Conservation (phyloP, 108 stramenopile species). For the Asterionellopsis glacialis region DNA sequence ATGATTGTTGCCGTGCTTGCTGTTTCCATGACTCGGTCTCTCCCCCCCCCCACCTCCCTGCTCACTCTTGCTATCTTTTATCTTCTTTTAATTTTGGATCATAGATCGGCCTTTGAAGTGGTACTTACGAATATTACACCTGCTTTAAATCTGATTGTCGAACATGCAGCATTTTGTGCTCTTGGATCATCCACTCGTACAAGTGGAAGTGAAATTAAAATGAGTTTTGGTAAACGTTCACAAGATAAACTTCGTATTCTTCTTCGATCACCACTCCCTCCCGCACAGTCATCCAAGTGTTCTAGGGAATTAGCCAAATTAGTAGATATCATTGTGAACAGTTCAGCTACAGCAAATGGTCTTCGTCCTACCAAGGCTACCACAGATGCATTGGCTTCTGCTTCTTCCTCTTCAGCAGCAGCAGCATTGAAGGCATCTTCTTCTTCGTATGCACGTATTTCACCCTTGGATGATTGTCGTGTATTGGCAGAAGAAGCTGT, state of each 20-base stretch:
- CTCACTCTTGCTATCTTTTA: too few relatives aligned
- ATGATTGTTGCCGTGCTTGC: too few relatives aligned
- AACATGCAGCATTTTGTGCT: conserved; percentile 80
- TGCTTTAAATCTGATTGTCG: conserved; percentile 54
- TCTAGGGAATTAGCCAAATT: conserved; percentile 78
- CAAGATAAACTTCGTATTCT: conserved; percentile 64
- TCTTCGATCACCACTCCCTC: conserved; percentile 69
- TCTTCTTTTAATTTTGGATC: conserved; percentile 5
- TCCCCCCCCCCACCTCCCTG: too few relatives aligned
- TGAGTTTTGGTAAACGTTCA: conserved; percentile 71
- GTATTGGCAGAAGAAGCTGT: conserved; percentile 66
- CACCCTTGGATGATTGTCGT: conserved; percentile 61
- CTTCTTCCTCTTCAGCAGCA: too few relatives aligned
- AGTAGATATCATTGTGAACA: conserved; percentile 56
- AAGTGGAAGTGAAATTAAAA: conserved; percentile 56
- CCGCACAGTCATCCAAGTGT: conserved; percentile 72
- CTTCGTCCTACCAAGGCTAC: conserved; percentile 26
- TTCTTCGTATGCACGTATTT: conserved; percentile 10
- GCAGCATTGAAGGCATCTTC: conserved; percentile 26
- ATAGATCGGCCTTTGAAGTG: conserved; percentile 56
- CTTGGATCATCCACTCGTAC: conserved; percentile 61
- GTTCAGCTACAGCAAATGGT: conserved; percentile 29
- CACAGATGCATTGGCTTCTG: too few relatives aligned
- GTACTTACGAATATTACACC: conserved; percentile 62
- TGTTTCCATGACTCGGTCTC: too few relatives aligned